phyloP scores from a whole-genome alignment of 2,329 filamentous ascomycete species.

The Nothophaeocryptopus gaeumannii region DNA sequence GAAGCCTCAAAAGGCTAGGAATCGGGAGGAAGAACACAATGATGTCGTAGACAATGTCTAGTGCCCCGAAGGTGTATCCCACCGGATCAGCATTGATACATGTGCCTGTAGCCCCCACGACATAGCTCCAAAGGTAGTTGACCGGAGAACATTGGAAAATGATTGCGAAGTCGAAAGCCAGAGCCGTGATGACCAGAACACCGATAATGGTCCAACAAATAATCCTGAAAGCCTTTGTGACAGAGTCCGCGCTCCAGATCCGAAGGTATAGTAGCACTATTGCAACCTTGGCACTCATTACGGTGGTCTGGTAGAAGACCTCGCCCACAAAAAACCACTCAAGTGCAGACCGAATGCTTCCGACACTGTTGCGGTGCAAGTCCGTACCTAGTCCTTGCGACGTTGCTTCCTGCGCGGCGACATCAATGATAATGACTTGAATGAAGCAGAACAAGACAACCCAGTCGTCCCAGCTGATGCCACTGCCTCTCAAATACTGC shows the following conservation, averaged over 20 bases:
- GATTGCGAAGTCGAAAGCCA: slow-evolving; percentile 22
- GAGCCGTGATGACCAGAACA: slow-evolving; percentile 9
- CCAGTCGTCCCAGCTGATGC: slow-evolving; percentile 22
- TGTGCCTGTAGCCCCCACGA: slow-evolving; percentile 10
- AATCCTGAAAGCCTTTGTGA: slow-evolving; percentile 18
- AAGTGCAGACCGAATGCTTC: slow-evolving; percentile 5
- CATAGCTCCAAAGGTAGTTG: slow-evolving; percentile 15
- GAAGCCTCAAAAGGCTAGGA: slow-evolving; percentile 18
- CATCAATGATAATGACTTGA: slow-evolving; percentile 11
- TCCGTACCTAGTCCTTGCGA: slow-evolving; percentile 8
- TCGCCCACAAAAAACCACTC: slow-evolving; percentile 21
- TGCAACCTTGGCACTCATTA: slow-evolving; percentile 22
- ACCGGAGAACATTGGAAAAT: slow-evolving; percentile 23
- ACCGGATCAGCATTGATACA: slow-evolving; percentile 17
- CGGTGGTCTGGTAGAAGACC: slow-evolving; percentile 19
- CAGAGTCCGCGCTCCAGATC: slow-evolving; percentile 20
- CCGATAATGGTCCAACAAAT: slow-evolving; percentile 21
- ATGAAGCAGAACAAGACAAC: slow-evolving; percentile 15
- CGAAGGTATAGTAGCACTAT: slow-evolving; percentile 20
- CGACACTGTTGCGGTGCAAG: slow-evolving; percentile 5
- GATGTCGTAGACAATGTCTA: slow-evolving; percentile 21
- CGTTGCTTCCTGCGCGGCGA: slow-evolving; percentile 14
- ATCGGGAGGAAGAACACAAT: slow-evolving; percentile 22
- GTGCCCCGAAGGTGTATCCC: slow-evolving; percentile 17
- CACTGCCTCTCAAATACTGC: slow-evolving; percentile 16